Percentiles rank a stretch among this genome's conserved stretches.
phyloP scores from a whole-genome alignment of 139 green algal species.

The Yamagishiella unicocca region DNA sequence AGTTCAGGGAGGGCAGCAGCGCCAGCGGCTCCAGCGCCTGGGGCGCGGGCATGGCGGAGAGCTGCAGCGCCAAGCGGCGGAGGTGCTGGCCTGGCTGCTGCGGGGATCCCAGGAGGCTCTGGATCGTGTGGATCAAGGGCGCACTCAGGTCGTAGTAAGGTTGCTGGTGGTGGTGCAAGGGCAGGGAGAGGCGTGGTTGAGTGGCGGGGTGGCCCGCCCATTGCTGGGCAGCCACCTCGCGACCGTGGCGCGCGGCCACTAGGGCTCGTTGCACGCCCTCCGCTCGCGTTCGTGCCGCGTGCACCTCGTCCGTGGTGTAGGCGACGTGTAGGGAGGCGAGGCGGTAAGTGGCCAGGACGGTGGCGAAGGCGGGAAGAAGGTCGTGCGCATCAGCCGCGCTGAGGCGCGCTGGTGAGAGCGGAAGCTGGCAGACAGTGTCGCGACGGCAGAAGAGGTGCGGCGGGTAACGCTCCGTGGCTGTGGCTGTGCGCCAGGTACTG shows the following conservation, averaged over 20 bases:
- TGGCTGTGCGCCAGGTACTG: background rate
- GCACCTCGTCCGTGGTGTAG: background rate
- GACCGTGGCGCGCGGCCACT: background rate
- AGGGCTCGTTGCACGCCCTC: background rate
- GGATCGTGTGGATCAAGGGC: background rate
- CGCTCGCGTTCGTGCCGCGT: background rate
- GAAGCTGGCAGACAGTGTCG: background rate
- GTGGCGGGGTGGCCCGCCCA: no score
- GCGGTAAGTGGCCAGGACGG: background rate
- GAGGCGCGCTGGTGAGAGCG: background rate
- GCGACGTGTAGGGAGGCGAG: background rate
- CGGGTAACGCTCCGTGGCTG: background rate
- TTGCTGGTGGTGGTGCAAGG: background rate
- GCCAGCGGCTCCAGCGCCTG: background rate
- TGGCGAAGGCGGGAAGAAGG: background rate
- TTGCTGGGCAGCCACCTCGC: no score
- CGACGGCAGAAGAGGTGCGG: background rate
- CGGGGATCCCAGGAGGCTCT: background rate
- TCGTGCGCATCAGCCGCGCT: background rate
- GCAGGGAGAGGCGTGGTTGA: no score
- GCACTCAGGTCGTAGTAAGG: background rate
- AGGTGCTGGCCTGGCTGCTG: background rate
- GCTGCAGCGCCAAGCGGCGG: background rate
- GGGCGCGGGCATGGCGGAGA: background rate
- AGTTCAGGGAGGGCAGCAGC: slow-evolving; percentile 9